Evolutionary conservation across 2,329 filamentous ascomycete species (phyloP), one percentile per base, ranked within the genome.

Genomic region (Bipolaris victoriae): DNA sequence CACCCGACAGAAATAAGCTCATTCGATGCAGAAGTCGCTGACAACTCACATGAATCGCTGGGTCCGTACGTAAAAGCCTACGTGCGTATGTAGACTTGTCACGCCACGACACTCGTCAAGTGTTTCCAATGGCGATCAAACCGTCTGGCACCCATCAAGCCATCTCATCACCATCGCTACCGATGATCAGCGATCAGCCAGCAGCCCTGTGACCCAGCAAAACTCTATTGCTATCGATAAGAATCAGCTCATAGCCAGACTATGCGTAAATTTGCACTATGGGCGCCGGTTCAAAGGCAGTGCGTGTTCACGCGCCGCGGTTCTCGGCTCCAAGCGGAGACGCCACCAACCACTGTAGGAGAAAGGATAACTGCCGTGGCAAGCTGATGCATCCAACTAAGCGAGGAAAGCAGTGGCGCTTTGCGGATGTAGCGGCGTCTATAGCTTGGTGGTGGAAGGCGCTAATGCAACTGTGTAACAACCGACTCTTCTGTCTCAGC

Each of bases 301-400:
- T 26, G 40, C 39, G 20, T 43, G 40, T 5, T 18, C 40, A n/a
- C 24, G 40, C 24, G 22, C 22, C 40, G 24, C 40, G 22, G 22
- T 24, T 43, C 39, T 18, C 47, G 33, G 49, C 45, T n/a, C 45
- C 52, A n/a, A 22, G 35, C 46, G 33, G 39, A 47, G 35, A 48
- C 53, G 57, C 57, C 57, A 59, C 53, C 57, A 57, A 49, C 57
- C 35, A 18, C 33, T 26, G 26, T 31, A 55, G 16, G 3, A 31
- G 10, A 11, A 10, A 31, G 11, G 10, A 13, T 46, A 41, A 41
- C 20, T 35, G 31, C 51, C 45, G 51, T 48, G 36, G 40, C 41
- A 53, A n/a, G 37, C 33, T 26, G 29, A 16, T 13, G 29, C 35
- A 48, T 9, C 15, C 35, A 35, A 35, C 37, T 35, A 26, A 43